A percentile compares a stretch with the other conserved stretches of the same genome.
These are phyloP conservation scores for Rhynchospora pubera DNA, from an alignment of 176 grass and related monocot genomes.

Conservation along the genomic window DNA sequence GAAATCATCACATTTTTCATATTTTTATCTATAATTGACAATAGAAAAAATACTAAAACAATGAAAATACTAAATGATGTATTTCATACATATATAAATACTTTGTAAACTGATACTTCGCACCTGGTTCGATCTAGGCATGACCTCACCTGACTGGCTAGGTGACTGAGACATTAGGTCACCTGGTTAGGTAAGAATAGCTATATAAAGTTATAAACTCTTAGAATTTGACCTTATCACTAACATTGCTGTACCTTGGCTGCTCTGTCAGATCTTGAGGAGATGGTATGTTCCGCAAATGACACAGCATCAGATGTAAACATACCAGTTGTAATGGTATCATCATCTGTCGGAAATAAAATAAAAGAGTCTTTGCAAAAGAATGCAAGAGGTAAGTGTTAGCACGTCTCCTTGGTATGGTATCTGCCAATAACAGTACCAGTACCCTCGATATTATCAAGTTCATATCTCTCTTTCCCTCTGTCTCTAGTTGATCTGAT, in stretches of 20 bases:
- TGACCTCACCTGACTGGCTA: background rate
- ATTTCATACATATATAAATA: background rate
- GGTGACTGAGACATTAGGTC: background rate
- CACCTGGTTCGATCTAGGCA: background rate
- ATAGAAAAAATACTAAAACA: background rate
- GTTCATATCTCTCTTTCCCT: background rate
- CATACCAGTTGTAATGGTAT: conserved; percentile 66
- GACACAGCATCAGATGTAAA: conserved; percentile 43
- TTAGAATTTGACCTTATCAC: background rate
- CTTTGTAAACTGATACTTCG: background rate
- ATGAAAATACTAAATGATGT: background rate
- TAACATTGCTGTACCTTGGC: background rate
- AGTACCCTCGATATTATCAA: background rate
- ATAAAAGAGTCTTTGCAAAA: conserved; percentile 20
- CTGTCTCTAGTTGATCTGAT: conserved; percentile 42
- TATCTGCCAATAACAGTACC: background rate
- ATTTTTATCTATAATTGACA: background rate
- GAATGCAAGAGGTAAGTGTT: conserved; percentile 26
- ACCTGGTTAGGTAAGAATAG: background rate
- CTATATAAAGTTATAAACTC: background rate
- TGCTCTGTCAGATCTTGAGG: conserved; percentile 37
- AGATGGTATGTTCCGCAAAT: conserved; percentile 56
- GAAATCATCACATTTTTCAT: background rate
- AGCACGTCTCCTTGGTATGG: background rate
- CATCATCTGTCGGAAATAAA: conserved; percentile 31